Evolutionary conservation across 2,329 filamentous ascomycete species (phyloP), one percentile per base, ranked within the genome.

Genomic region (Fusarium musae): DNA sequence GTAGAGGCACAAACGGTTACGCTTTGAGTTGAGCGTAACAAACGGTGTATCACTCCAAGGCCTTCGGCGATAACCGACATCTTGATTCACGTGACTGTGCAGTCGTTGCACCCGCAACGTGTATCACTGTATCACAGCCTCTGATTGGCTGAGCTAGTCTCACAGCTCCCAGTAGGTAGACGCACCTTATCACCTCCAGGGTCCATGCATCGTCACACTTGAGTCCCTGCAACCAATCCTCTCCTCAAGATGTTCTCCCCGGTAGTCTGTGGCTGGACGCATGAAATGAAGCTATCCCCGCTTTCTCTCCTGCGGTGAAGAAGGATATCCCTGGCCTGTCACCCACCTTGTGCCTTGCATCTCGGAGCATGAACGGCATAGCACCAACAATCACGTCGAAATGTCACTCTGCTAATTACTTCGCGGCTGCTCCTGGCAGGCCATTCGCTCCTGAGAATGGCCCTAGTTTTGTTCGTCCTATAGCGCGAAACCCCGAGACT

Each of bases 191-290:
- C 73, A 77, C 70, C 56, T 59, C 59, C 49, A 56, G 54, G 63
- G 68, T 73, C 56, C 56, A 72, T 63, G 66, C 73, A 66, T 69
- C 66, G 36, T 77, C 74, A 77, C 75, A 75, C 56, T 42, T 17
- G 13, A 44, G 46, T 52, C 44, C 36, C 44, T 50, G 34, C 37
- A 59, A 53, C 71, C 73, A 77, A 77, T 77, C 58, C 64, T 58
- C 66, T 70, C 65, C 57, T 69, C 39, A 54, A 72, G 66, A 63
- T 65, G 63, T 34, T 52, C 57, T 60, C 63, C 69, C 46, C 56
- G 43, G 39, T 42, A 64, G 63, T 67, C 66, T 64, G 64, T 75
- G 71, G 75, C 66, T 73, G 70, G 42, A 69, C 36, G 47, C 53
- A 57, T 46, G 36, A 57, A 52, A 62, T 65, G 53, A 61, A 52